Conservation (phyloP, 805 yeast genomes). For the Zygotorulaspora chibaensis region DNA sequence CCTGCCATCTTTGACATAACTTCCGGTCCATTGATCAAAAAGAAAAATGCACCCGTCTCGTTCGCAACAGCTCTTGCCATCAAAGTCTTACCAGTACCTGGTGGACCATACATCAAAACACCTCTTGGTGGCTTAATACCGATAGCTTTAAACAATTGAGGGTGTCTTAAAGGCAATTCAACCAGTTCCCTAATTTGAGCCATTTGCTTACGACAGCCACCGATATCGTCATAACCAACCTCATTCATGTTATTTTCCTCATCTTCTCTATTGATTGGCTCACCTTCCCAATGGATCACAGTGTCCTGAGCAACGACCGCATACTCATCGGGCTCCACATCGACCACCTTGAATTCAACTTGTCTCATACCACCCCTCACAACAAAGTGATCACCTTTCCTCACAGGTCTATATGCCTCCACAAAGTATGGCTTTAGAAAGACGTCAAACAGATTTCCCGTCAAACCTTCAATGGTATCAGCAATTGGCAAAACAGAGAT, state of each 20-base stretch:
- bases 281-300: constrained; percentile 97
- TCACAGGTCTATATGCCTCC: constrained; percentile 97
- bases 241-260: constrained; percentile 95
- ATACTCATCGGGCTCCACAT: constrained; percentile 94
- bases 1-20: constrained; percentile 99
- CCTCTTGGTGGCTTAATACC: constrained; percentile 99
- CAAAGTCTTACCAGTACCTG: constrained; percentile 98
- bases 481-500: constrained; percentile 95
- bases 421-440: constrained; percentile 97
- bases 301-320: constrained; percentile 99
- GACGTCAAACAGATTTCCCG: constrained; percentile 94
- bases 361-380: constrained; percentile 99
- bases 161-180: constrained; percentile 96
- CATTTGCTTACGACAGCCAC: constrained; percentile 99
- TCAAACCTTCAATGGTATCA: constrained; percentile 95
- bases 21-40: constrained; percentile 97
- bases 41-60: constrained; percentile 98
- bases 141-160: constrained; percentile 93
- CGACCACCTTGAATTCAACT: constrained; percentile 97
- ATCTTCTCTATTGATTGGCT: constrained; percentile 89
- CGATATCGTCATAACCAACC: constrained; percentile 98
- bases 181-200: constrained; percentile 99
- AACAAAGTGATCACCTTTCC: constrained; percentile 93
- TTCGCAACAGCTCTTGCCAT: constrained; percentile 99
- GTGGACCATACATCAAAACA: constrained; percentile 97